A percentile compares a stretch with the other conserved stretches of the same genome.
Conservation (phyloP, 1,139 yeast species). For the Suhomyces wounanorum region DNA sequence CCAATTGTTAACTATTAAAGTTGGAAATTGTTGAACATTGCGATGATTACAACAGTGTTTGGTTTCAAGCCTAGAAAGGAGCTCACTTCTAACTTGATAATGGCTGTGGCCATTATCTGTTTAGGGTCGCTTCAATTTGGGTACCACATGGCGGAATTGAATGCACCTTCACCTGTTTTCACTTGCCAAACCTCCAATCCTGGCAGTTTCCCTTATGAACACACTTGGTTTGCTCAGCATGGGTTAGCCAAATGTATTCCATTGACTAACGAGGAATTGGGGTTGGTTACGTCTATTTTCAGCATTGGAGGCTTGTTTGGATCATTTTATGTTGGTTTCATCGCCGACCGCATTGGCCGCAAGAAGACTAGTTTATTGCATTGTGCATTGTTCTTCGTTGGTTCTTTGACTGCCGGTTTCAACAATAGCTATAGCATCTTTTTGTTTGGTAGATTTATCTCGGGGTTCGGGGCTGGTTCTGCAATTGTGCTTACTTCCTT, state of each 20-base stretch:
- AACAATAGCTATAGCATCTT: constrained; percentile 48
- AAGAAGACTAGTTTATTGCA: constrained; percentile 58
- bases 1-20: neutral
- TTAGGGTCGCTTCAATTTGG: constrained; percentile 52
- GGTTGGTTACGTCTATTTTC: constrained; percentile 80
- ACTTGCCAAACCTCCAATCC: constrained; percentile 40
- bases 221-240: constrained; percentile 41
- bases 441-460: constrained; percentile 69
- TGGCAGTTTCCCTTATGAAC: constrained; percentile 31
- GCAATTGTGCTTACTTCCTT: constrained; percentile 85
- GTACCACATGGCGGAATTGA: constrained; percentile 53
- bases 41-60: neutral
- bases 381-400: constrained; percentile 58
- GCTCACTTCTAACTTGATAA: constrained; percentile 29
- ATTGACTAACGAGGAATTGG: constrained; percentile 65
- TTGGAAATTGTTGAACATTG: neutral
- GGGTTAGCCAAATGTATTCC: constrained; percentile 54
- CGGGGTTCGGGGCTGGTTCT: constrained; percentile 87
- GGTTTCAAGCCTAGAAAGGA: constrained; percentile 7
- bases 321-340: constrained; percentile 66
- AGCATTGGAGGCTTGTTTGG: constrained; percentile 86
- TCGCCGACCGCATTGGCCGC: constrained; percentile 75
- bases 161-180: constrained; percentile 45
- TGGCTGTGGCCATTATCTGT: constrained; percentile 40
- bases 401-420: constrained; percentile 63